Evolutionary conservation across 2,329 filamentous ascomycete genomes (phyloP), one percentile per base, ranked within the genome.

Genomic region (Clonostachys rhizophaga): DNA sequence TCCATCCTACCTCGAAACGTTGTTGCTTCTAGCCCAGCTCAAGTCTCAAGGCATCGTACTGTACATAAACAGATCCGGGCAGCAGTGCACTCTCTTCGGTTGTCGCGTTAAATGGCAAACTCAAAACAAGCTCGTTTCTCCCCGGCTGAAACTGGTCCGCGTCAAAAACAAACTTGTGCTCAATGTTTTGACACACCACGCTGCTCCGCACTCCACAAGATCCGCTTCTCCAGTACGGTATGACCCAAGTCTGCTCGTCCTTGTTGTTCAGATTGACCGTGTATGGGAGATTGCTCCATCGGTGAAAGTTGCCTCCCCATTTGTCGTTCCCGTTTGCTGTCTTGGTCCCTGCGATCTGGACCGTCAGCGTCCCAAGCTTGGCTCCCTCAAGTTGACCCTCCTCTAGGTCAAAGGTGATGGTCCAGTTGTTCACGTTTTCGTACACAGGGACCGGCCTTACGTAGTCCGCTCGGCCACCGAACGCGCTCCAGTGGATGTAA

Each of bases 401-500:
- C 5, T 63, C 60, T 30, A 78, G 55, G 47, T 78, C 69, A 49
- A 81, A 84, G 1, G 70, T 55, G 30, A 84, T 65, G 1, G 75
- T 83, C 80, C 79, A 83, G 59, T 83, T 81, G 58, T 80, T 81
- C 24, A 81, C 69, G 18, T 61, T 44, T 70, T 56, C 56, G 51
- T 70, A 70, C 42, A 74, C 71, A 5, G 69, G 60, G 40, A 70
- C 62, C 2, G 67, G 60, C 1, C 76, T 67, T 4, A 68, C 46
- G 13, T 60, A 71, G 58, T 81, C 76, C 1, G 67, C 77, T 33
- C 75, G 65, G 6, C 77, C 76, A 2, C 81, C 80, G 54, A 82
- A 84, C 9, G 81, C 78, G 48, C 74, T 78, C 83, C 81, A 86
- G 57, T 86, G 83, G 5, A 84, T 75, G 47, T 84, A 84, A 60